Evolutionary conservation across 257 asterid species (phyloP).

Genomic region (Marsdenia floribunda): DNA sequence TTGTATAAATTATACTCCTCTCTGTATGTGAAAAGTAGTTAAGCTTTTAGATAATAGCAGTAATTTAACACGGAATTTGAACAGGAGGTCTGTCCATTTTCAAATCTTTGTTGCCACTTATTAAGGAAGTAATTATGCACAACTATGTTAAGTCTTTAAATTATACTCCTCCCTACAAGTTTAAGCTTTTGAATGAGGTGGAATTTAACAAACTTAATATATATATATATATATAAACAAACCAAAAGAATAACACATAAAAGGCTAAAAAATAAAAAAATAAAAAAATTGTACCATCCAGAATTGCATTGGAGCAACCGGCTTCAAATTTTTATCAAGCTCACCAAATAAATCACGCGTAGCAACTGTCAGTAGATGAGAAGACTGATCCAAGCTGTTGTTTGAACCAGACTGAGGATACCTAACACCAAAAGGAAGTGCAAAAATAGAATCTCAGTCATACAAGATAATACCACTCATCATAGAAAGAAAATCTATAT

Average conservation of each 20-base stretch:
- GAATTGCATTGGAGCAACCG: slow-evolving; percentile 93
- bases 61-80: no score
- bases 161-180: background rate
- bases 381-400: slow-evolving; percentile 68
- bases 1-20: no score
- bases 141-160: background rate
- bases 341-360: slow-evolving; percentile 82
- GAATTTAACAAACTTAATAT: background rate
- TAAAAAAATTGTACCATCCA: slow-evolving; percentile 54
- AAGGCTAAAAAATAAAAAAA: background rate
- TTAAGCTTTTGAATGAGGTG: background rate
- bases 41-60: no score
- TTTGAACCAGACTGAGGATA: slow-evolving; percentile 63
- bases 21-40: no score
- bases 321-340: slow-evolving; percentile 83
- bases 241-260: background rate
- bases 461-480: slow-evolving; percentile 4
- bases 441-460: slow-evolving; percentile 15
- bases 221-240: background rate
- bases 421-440: slow-evolving; percentile 38
- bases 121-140: no score
- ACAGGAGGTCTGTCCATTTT: no score
- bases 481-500: slow-evolving; percentile 8
- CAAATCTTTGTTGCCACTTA: no score
- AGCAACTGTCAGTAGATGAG: slow-evolving; percentile 83